Base-by-base conservation (phyloP, 192 early-diverging fungal species). In the Lunasporangiospora selenospora region DNA sequence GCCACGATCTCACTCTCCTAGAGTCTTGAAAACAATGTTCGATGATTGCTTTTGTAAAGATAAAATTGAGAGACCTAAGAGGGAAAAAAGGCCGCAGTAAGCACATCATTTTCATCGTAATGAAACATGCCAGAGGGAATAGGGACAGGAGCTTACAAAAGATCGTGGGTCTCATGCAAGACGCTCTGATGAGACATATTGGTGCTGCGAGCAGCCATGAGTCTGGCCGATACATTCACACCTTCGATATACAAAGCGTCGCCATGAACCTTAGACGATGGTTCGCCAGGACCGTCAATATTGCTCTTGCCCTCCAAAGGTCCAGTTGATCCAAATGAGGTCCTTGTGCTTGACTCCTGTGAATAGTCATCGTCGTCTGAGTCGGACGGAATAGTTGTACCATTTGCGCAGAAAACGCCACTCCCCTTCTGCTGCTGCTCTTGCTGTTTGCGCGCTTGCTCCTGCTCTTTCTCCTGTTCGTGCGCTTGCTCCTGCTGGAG, bases 101-200 rank as follows among this genome's bases (percentile, higher is more conserved):
- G 16, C 8, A 45, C 32, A 23, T 41, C 56, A 27, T 36, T 60
- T 49, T 48, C 23, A 60, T 18, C 38, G 36, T 13, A 19, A 30
- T 18, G 30, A 49, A 60, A 30, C 41, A 58, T 58, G 13, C 32
- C 21, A 9, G 50, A 37, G 10, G 34, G 44, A 34, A 7, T n/a
- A 11, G 29, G 27, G n/a, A 19, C 56, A 47, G 26, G 34, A 50
- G 40, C 44, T 49, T 60, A 49, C 58, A 60, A 33, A 49, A 60
- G 45, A 47, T 49, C 58, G 58, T 60, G 30, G 27, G 18, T 48
- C 44, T 60, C 47, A 40, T 39, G 37, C 47, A 48, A 40, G 29
- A 60, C 34, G 58, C 50, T 58, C 56, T 60, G 45, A 15, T 60
- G 36, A 24, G 58, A 49, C 45, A 60, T 50, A 27, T 49, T 60